Evolutionary conservation across 179 eudicot species (phyloP).

Genomic region (Heliamphora pulchella): DNA sequence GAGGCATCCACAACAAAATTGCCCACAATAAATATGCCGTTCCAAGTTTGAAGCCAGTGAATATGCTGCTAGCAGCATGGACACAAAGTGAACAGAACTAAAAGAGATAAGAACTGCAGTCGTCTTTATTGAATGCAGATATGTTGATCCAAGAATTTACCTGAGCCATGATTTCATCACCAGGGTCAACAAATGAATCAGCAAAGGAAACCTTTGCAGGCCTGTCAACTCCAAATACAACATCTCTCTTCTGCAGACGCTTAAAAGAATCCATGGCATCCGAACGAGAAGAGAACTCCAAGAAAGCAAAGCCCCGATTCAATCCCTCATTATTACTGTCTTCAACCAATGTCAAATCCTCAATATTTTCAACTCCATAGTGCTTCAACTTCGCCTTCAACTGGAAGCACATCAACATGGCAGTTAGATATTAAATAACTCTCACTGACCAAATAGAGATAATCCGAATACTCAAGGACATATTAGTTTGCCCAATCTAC

Average conservation of each 20-base stretch:
- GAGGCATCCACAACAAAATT: neutral
- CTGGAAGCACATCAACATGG: constrained; percentile 58
- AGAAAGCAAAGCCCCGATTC: constrained; percentile 91
- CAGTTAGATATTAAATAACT: constrained; percentile 36
- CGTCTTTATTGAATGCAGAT: constrained; percentile 19
- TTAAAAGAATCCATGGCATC: constrained; percentile 97
- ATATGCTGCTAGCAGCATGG: neutral
- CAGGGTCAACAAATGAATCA: constrained; percentile 90
- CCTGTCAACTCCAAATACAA: constrained; percentile 81
- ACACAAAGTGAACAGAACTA: neutral
- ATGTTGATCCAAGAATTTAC: constrained; percentile 39
- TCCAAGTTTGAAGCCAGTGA: constrained; percentile 10
- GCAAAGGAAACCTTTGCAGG: constrained; percentile 96
- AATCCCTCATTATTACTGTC: constrained; percentile 72
- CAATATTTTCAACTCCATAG: constrained; percentile 72
- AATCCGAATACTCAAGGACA: constrained; percentile 20
- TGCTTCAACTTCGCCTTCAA: constrained; percentile 78
- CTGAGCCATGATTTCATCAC: constrained; percentile 98
- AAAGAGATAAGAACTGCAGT: constrained; percentile 14
- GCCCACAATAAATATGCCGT: neutral
- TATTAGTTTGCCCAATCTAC: constrained; percentile 34
- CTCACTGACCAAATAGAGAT: constrained; percentile 27
- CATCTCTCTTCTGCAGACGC: constrained; percentile 82
- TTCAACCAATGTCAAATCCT: constrained; percentile 86
- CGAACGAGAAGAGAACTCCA: constrained; percentile 84